Conservation (phyloP, 2,329 filamentous ascomycete species). For the Lojkania enalia region DNA sequence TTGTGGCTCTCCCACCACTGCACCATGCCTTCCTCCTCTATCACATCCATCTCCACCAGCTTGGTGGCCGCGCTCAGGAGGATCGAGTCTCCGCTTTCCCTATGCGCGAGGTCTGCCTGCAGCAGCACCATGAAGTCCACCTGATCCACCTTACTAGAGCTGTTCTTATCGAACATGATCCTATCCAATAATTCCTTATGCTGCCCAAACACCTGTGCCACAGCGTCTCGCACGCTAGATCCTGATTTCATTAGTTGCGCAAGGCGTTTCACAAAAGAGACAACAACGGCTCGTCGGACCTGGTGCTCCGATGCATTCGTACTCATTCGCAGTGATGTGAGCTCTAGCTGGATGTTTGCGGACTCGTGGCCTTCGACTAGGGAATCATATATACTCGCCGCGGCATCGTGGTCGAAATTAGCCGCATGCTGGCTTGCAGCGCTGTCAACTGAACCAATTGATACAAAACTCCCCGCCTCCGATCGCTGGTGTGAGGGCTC, state of each 20-base stretch:
- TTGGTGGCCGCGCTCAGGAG: slow-evolving; percentile 81
- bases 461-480: slow-evolving; percentile 71
- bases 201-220: slow-evolving; percentile 47
- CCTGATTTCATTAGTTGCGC: slow-evolving; percentile 66
- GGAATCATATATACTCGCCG: slow-evolving; percentile 82
- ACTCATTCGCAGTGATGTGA: slow-evolving; percentile 88
- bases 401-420: slow-evolving; percentile 85
- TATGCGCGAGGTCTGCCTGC: slow-evolving; percentile 75
- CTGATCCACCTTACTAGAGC: slow-evolving; percentile 66
- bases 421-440: slow-evolving; percentile 53
- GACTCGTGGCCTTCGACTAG: slow-evolving; percentile 70
- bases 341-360: slow-evolving; percentile 90
- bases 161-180: slow-evolving; percentile 61
- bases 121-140: slow-evolving; percentile 81
- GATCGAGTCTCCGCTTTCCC: slow-evolving; percentile 66
- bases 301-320: slow-evolving; percentile 88
- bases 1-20: slow-evolving; percentile 84
- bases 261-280: slow-evolving; percentile 81
- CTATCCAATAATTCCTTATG: slow-evolving; percentile 64
- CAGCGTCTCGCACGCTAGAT: slow-evolving; percentile 44
- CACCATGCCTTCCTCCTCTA: slow-evolving; percentile 87
- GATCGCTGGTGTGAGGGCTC: slow-evolving; percentile 59
- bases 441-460: slow-evolving; percentile 68
- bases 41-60: slow-evolving; percentile 78
- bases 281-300: slow-evolving; percentile 82